These are phyloP conservation scores for Endothia cerciana DNA, from an alignment of 2,329 filamentous ascomycete species.

Conservation along the genomic window DNA sequence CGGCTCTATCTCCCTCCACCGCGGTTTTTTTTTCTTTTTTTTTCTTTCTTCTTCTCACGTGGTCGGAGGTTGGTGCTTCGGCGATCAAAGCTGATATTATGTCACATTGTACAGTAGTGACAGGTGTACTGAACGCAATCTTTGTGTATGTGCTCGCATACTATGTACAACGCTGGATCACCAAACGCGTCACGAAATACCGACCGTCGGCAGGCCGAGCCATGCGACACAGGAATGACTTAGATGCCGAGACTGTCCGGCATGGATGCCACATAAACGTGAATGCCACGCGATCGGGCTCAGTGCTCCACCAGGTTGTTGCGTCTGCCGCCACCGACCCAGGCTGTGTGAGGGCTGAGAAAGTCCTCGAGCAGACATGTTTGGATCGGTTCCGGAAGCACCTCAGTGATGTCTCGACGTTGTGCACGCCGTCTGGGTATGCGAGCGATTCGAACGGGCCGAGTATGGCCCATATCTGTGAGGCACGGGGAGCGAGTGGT, in stretches of 20 bases:
- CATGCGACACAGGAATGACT: conserved; percentile 15
- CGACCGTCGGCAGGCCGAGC: background rate
- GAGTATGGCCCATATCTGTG: background rate
- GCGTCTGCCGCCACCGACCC: background rate
- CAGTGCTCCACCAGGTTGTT: background rate
- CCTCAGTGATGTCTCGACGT: conserved; percentile 31
- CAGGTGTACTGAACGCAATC: conserved; percentile 38
- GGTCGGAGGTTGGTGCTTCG: background rate
- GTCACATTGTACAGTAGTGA: conserved; percentile 34
- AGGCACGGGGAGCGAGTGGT: background rate
- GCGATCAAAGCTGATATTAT: background rate
- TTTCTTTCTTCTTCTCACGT: background rate
- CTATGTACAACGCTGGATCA: conserved; percentile 33
- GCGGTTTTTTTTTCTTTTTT: background rate
- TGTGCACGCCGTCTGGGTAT: conserved; percentile 27
- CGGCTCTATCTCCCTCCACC: no score
- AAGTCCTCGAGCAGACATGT: background rate
- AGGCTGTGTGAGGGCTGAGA: background rate
- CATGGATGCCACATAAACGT: background rate
- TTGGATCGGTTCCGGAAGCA: conserved; percentile 27
- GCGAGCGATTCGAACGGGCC: conserved; percentile 7
- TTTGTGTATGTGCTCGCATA: conserved; percentile 37
- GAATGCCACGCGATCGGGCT: background rate
- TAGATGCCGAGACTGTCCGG: conserved; percentile 14
- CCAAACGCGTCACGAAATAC: background rate